A percentile compares a stretch with the other conserved stretches of the same genome.
Conservation (phyloP, 176 grass and related monocot species). For the Neostapfia colusana region DNA sequence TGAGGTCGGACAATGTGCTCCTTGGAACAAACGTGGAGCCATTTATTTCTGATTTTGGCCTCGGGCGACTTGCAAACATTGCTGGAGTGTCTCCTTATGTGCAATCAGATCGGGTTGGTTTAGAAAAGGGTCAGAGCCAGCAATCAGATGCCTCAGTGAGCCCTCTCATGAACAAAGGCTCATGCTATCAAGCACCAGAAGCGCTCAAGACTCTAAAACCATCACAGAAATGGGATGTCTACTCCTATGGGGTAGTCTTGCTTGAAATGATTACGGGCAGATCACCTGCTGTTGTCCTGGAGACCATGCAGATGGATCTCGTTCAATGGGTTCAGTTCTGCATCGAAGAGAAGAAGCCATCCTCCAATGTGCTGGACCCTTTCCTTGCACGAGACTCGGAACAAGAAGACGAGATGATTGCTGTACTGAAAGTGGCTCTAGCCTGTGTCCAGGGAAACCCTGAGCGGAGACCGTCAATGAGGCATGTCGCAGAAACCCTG, state of each 20-base stretch:
- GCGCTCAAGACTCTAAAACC: conserved; percentile 79
- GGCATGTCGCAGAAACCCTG: conserved; percentile 59
- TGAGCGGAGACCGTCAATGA: conserved; percentile 66
- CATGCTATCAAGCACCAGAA: conserved; percentile 86
- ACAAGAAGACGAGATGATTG: conserved; percentile 71
- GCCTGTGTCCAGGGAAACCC: conserved; percentile 68
- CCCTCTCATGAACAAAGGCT: conserved; percentile 60
- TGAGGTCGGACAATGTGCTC: conserved; percentile 86
- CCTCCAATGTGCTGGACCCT: conserved; percentile 68
- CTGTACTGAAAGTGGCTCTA: conserved; percentile 75
- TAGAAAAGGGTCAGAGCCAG: conserved; percentile 52
- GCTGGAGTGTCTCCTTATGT: conserved; percentile 68
- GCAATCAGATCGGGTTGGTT: conserved; percentile 51
- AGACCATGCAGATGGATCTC: conserved; percentile 82
- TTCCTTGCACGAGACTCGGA: conserved; percentile 55
- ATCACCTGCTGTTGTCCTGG: conserved; percentile 57
- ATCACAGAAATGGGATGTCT: conserved; percentile 98
- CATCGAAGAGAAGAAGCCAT: conserved; percentile 83
- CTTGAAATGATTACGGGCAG: conserved; percentile 79
- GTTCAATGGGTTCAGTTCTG: conserved; percentile 86
- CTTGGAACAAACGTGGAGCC: conserved; percentile 69
- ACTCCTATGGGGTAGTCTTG: conserved; percentile 84
- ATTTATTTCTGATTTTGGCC: conserved; percentile 87
- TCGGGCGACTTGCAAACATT: conserved; percentile 81
- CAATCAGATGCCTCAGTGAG: conserved; percentile 62